Evolutionary conservation across 1,284 basidiomycete genomes (phyloP).

Genomic region (Amylostereum areolatum): DNA sequence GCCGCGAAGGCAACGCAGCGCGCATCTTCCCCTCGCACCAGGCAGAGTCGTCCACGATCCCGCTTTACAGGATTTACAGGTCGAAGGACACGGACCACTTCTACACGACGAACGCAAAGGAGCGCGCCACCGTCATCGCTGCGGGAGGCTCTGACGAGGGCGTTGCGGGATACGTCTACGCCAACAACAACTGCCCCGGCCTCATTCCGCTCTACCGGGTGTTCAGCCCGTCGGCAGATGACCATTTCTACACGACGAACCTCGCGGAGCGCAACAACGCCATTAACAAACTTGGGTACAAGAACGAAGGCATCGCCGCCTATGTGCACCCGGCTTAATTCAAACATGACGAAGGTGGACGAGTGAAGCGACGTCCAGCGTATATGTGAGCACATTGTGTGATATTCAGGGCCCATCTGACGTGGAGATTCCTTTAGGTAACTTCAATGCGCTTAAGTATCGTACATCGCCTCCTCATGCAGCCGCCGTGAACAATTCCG

Average conservation of each 20-base stretch:
- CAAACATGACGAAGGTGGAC: no score
- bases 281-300: constrained; percentile 7
- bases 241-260: constrained; percentile 16
- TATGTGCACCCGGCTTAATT: constrained; percentile 3
- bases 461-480: no score
- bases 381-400: no score
- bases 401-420: no score
- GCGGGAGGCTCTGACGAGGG: constrained; percentile 8
- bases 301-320: constrained; percentile 7
- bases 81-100: constrained; percentile 6
- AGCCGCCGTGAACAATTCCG: no score
- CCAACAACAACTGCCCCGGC: not conserved
- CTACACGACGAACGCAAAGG: constrained; percentile 9
- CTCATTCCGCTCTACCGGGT: constrained; percentile 9
- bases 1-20: not conserved
- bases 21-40: not conserved
- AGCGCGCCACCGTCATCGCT: constrained; percentile 4
- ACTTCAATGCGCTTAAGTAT: no score
- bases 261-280: constrained; percentile 7
- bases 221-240: constrained; percentile 3
- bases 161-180: constrained; percentile 9
- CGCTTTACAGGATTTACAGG: no score
- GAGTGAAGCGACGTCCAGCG: no score
- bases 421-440: no score
- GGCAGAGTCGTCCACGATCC: no score